phyloP scores from a whole-genome alignment of 2,329 filamentous ascomycete species.

The Emmonsia crescens region DNA sequence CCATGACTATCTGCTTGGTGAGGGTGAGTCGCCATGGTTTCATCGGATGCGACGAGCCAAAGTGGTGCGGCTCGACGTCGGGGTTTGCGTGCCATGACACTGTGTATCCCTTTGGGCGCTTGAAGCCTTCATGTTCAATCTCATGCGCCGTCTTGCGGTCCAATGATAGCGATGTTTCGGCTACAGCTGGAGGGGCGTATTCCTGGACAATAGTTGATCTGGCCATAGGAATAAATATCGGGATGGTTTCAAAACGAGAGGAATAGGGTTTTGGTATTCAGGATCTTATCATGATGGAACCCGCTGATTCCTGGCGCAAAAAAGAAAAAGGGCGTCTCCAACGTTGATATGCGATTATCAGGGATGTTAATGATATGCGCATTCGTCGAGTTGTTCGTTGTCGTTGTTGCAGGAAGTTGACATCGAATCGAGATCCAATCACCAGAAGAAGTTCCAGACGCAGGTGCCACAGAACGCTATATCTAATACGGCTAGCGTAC shows the following conservation, averaged over 20 bases:
- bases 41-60: constrained; percentile 95
- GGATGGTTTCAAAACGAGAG: neutral
- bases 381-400: neutral
- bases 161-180: constrained; percentile 34
- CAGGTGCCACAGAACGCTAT: neutral
- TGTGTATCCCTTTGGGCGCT: constrained; percentile 70
- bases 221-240: constrained; percentile 32
- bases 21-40: constrained; percentile 96
- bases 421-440: constrained; percentile 4
- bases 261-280: neutral
- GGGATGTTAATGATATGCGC: neutral
- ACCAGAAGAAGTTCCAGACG: neutral
- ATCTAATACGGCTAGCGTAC: neutral
- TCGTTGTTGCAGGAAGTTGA: neutral
- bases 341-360: neutral
- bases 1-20: constrained; percentile 86
- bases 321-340: neutral
- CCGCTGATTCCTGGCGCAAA: neutral
- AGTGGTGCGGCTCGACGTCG: constrained; percentile 91
- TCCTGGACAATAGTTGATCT: constrained; percentile 39
- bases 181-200: constrained; percentile 33
- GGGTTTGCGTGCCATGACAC: constrained; percentile 96
- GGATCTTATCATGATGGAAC: neutral
- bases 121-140: constrained; percentile 56
- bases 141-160: constrained; percentile 43